Evolutionary conservation across 805 yeast genomes (phyloP).

Genomic region (Candida railenensis): DNA sequence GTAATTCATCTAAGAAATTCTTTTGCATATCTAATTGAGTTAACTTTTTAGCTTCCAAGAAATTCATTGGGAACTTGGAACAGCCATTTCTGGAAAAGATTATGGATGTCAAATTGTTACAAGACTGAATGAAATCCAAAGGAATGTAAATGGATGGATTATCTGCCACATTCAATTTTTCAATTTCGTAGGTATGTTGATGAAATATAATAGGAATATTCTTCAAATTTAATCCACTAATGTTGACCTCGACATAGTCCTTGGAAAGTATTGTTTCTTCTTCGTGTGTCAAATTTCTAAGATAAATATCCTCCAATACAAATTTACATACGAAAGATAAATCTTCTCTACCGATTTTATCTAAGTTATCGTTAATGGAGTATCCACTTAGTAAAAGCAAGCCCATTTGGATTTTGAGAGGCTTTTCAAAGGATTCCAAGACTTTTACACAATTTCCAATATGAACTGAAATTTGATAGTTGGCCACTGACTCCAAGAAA

Average conservation of each 20-base stretch:
- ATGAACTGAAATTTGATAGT: constrained; percentile 71
- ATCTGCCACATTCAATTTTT: constrained; percentile 75
- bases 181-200: constrained; percentile 77
- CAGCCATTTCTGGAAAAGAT: constrained; percentile 73
- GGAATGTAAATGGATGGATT: constrained; percentile 87
- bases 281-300: constrained; percentile 61
- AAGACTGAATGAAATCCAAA: constrained; percentile 79
- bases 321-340: constrained; percentile 79
- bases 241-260: constrained; percentile 71
- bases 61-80: constrained; percentile 69
- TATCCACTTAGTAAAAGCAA: constrained; percentile 76
- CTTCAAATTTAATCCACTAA: constrained; percentile 70
- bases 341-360: constrained; percentile 81
- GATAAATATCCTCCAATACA: constrained; percentile 61
- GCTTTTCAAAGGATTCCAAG: constrained; percentile 69
- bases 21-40: constrained; percentile 71
- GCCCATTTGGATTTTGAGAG: constrained; percentile 74
- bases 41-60: constrained; percentile 67
- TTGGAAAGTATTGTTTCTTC: constrained; percentile 66
- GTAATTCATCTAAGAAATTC: constrained; percentile 68
- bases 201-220: constrained; percentile 83
- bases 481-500: constrained; percentile 65
- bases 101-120: constrained; percentile 66
- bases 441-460: constrained; percentile 77
- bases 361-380: constrained; percentile 69